Percentiles rank a stretch among this genome's conserved stretches.
These are phyloP conservation scores for Hanseniaspora lindneri DNA, from an alignment of 805 yeast genomes.

Conservation along the genomic window DNA sequence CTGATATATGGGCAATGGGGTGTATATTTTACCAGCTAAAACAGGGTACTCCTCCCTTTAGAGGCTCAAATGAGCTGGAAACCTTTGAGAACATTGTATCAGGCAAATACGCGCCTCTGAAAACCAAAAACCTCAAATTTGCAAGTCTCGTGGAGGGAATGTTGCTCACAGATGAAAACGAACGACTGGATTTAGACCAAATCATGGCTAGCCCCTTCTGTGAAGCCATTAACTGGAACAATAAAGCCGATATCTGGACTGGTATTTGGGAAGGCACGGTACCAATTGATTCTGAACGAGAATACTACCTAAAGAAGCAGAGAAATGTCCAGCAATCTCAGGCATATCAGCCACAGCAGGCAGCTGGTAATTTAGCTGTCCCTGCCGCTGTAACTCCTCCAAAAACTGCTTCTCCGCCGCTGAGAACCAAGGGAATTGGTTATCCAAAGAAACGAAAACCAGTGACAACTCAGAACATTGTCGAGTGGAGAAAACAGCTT, in stretches of 20 bases:
- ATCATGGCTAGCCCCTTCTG: conserved; percentile 68
- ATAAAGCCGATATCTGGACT: conserved; percentile 59
- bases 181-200: conserved; percentile 44
- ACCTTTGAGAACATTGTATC: conserved; percentile 82
- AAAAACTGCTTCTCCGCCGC: conserved; percentile 1
- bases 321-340: conserved; percentile 14
- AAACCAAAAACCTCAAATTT: conserved; percentile 48
- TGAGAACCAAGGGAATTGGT: conserved; percentile 9
- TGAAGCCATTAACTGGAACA: conserved; percentile 50
- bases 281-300: neutral
- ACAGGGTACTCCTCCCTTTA: conserved; percentile 79
- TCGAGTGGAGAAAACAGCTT: conserved; percentile 30
- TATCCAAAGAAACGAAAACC: conserved; percentile 24
- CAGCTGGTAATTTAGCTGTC: neutral
- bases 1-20: conserved; percentile 92
- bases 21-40: conserved; percentile 76
- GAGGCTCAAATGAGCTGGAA: conserved; percentile 71
- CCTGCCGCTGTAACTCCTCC: conserved; percentile 11
- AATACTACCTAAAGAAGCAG: conserved; percentile 1
- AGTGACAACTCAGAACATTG: conserved; percentile 28
- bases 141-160: conserved; percentile 57
- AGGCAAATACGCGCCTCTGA: conserved; percentile 55
- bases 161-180: conserved; percentile 57
- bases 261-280: conserved; percentile 51
- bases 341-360: too few relatives aligned